Conservation (phyloP, 1,139 yeast genomes). For the Candida labiduridarum region DNA sequence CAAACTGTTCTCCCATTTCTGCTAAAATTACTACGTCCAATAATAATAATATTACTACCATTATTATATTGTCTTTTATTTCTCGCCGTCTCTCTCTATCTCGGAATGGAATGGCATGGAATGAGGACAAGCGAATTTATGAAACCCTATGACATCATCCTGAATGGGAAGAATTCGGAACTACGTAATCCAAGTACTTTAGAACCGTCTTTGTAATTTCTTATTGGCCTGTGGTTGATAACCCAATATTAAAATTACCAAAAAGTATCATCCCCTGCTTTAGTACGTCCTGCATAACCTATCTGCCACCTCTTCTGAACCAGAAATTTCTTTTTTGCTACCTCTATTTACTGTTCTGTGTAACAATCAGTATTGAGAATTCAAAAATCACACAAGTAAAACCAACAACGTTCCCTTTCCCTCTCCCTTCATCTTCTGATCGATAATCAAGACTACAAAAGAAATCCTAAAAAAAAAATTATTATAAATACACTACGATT, state of each 20-base stretch:
- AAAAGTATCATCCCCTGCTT: background rate
- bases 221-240: background rate
- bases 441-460: background rate
- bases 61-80: background rate
- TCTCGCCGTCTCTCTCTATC: background rate
- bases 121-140: background rate
- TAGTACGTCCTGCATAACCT: background rate
- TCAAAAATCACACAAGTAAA: background rate
- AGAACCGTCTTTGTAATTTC: background rate
- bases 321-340: background rate
- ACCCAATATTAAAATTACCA: background rate
- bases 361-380: background rate
- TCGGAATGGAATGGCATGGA: background rate
- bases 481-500: conserved; percentile 2
- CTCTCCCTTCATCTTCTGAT: conserved; percentile 2
- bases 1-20: too few species aligned
- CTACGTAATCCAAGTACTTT: background rate
- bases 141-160: conserved; percentile 1
- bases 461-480: background rate
- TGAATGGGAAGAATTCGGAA: background rate
- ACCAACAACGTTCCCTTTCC: background rate
- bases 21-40: too few species aligned
- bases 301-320: too few species aligned
- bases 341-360: background rate
- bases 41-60: too few species aligned